phyloP scores from a whole-genome alignment of 2,329 filamentous ascomycete species.

The Verticillium nubilum region DNA sequence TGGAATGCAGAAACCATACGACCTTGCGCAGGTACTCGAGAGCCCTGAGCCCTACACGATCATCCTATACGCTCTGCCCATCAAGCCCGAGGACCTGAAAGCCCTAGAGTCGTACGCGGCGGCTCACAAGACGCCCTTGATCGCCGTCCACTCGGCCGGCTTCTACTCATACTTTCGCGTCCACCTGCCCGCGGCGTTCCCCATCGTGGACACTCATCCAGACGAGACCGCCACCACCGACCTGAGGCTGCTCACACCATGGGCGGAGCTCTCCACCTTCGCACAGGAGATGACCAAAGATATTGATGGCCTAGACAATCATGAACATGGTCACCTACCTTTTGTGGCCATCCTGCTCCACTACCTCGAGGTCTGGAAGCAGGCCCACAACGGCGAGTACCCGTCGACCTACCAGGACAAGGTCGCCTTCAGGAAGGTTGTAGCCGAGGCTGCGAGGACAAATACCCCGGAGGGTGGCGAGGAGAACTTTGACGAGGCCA shows the following conservation, averaged over 20 bases:
- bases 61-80: conserved; percentile 50
- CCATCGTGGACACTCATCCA: conserved; percentile 93
- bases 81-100: conserved; percentile 35
- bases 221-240: conserved; percentile 81
- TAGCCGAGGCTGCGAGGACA: conserved; percentile 62
- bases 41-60: conserved; percentile 40
- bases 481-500: conserved; percentile 95
- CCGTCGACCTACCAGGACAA: conserved; percentile 83
- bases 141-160: conserved; percentile 83
- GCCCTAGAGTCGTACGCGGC: conserved; percentile 41
- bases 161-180: conserved; percentile 91
- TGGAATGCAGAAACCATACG: conserved; percentile 19
- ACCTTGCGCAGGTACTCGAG: conserved; percentile 36
- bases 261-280: conserved; percentile 73
- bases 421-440: conserved; percentile 67
- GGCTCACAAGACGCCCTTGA: conserved; percentile 62
- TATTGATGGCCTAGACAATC: conserved; percentile 64
- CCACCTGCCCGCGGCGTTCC: conserved; percentile 70
- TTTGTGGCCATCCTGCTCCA: conserved; percentile 79
- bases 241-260: conserved; percentile 76
- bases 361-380: conserved; percentile 78
- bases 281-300: conserved; percentile 60
- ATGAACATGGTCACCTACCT: conserved; percentile 88
- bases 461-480: conserved; percentile 80
- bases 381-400: conserved; percentile 57